Evolutionary conservation across 2,329 filamentous ascomycete genomes (phyloP), one percentile per base, ranked within the genome.

Genomic region (Saccharata proteae): DNA sequence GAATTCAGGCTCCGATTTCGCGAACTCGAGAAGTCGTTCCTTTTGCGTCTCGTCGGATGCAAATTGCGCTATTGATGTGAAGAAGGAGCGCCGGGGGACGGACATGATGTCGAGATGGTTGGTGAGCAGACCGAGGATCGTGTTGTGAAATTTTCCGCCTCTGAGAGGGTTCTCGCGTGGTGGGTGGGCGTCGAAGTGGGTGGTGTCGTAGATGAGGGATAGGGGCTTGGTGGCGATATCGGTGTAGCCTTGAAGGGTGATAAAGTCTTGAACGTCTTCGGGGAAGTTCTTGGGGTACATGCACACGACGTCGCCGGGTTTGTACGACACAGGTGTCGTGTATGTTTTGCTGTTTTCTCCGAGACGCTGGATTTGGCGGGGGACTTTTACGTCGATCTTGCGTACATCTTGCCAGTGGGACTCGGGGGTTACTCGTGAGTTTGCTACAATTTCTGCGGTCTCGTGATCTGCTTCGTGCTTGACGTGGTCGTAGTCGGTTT

Each of bases 321-420:
- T 50, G 45, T 77, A 79, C 26, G 60, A 50, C 58, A 53, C 47
- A 41, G 28, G 28, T 5, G 28, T 15, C 16, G 30, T 35, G 13
- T 30, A 11, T 13, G 31, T 27, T 14, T 6, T 6, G 12, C 24
- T 28, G 2, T 29, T 29, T 10, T 29, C 26, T 18, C 23, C n/a
- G n/a, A 16, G 16, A 4, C 33, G 33, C 12, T 12, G 17, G 15
- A 24, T 31, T 26, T 35, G 28, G 3, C 26, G 46, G 49, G 3
- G 56, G 44, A 9, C 63, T 55, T 8, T 64, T 10, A 96, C 63
- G 2, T 64, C 67, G n/a, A 94, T 57, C 31, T 81, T 71, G 0
- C 90, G 80, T 26, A 96, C 88, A 58, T 98, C 90, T 60, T 98
- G 90, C 77, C 84, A 94, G 57, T 98, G 90, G 2, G 63, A 61